Conservation (phyloP, 352 stramenopile species). For the Globisporangium sylvaticum region DNA sequence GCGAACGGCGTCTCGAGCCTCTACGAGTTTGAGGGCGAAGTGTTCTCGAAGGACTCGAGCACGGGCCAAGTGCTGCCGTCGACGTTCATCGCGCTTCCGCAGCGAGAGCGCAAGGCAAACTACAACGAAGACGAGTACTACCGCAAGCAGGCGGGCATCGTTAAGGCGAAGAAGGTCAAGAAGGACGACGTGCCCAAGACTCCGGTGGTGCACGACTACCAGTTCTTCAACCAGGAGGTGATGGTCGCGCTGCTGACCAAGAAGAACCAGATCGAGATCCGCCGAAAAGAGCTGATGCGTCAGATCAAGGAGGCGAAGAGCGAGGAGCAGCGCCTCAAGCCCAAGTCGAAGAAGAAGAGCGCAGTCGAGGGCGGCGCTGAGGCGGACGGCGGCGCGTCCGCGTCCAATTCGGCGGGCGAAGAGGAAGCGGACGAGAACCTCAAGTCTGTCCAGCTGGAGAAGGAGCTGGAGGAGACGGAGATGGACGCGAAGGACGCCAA, state of each 20-base stretch:
- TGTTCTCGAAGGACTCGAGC: constrained; percentile 86
- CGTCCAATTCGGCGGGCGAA: constrained; percentile 54
- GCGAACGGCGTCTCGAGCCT: constrained; percentile 67
- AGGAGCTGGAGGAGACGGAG: constrained; percentile 74
- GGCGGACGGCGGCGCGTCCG: constrained; percentile 30
- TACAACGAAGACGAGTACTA: constrained; percentile 99
- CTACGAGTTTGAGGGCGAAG: constrained; percentile 88
- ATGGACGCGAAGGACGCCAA: constrained; percentile 64
- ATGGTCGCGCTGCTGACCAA: constrained; percentile 85
- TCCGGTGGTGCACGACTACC: constrained; percentile 92
- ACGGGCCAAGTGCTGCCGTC: constrained; percentile 80
- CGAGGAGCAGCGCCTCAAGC: constrained; percentile 76
- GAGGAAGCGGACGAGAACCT: constrained; percentile 49
- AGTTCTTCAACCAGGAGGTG: constrained; percentile 92
- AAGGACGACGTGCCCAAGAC: constrained; percentile 87
- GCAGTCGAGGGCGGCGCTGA: constrained; percentile 40
- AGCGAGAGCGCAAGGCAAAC: constrained; percentile 87
- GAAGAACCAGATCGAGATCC: constrained; percentile 88
- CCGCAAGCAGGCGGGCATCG: constrained; percentile 74
- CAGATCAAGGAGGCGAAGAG: constrained; percentile 82
- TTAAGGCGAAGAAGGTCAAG: constrained; percentile 87
- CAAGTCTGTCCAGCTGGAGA: constrained; percentile 65
- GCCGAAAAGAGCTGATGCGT: constrained; percentile 77
- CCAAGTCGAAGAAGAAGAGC: constrained; percentile 63
- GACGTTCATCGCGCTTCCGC: constrained; percentile 85